Percentiles rank a stretch among this genome's conserved stretches.
phyloP scores from a whole-genome alignment of 2,329 filamentous ascomycete species.

The Monosporascus sp. region DNA sequence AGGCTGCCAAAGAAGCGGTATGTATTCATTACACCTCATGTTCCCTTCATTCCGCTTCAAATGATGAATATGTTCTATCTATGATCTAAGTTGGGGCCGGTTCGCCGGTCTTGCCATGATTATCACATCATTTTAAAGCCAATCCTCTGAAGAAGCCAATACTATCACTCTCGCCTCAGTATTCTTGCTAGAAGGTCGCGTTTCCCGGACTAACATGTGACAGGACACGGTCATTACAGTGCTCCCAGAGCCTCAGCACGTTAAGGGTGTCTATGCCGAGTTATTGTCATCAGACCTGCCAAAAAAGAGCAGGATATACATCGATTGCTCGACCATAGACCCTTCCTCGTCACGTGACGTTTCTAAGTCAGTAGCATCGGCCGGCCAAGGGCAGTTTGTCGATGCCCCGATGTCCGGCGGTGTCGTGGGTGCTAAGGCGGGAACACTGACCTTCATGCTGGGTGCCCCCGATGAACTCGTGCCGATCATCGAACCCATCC shows the following conservation, averaged over 20 bases:
- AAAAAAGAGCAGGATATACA: slow-evolving; percentile 68
- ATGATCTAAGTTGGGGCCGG: slow-evolving; percentile 72
- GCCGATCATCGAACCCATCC: slow-evolving; percentile 59
- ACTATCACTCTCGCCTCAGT: slow-evolving; percentile 4
- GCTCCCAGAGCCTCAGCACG: slow-evolving; percentile 83
- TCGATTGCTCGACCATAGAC: slow-evolving; percentile 96
- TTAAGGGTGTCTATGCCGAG: slow-evolving; percentile 72
- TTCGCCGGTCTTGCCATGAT: slow-evolving; percentile 56
- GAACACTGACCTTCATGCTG: slow-evolving; percentile 93
- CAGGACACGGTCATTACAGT: slow-evolving; percentile 85
- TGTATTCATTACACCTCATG: slow-evolving; percentile 21
- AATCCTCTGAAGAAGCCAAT: slow-evolving; percentile 61
- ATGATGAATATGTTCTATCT: slow-evolving; percentile 39
- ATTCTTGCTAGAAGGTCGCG: neutral
- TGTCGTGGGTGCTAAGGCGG: slow-evolving; percentile 83
- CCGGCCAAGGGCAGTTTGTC: slow-evolving; percentile 70
- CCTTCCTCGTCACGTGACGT: slow-evolving; percentile 77
- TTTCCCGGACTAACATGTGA: slow-evolving; percentile 12
- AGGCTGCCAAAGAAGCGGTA: slow-evolving; percentile 50
- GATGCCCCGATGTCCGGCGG: slow-evolving; percentile 97
- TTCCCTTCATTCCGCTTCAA: slow-evolving; percentile 14
- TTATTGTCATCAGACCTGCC: slow-evolving; percentile 58
- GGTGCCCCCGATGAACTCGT: slow-evolving; percentile 61
- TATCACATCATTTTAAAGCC: slow-evolving; percentile 57
- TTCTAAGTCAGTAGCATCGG: slow-evolving; percentile 60